Evolutionary conservation across 306 rosid genomes (phyloP).

Genomic region (Luffa acutangula): DNA sequence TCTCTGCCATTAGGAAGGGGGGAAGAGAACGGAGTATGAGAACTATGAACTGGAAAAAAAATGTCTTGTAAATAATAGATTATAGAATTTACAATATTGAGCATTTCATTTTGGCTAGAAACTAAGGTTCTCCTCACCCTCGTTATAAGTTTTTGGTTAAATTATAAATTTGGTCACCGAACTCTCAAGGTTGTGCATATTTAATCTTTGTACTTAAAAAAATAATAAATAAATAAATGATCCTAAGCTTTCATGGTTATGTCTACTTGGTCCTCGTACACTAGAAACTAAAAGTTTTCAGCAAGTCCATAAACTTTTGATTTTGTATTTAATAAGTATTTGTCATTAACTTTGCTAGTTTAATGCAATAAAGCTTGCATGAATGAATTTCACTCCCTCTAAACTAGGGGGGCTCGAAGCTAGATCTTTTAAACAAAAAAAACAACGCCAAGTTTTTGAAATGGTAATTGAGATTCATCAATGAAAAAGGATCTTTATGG

Average conservation of each 20-base stretch:
- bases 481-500: too few species aligned
- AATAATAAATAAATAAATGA: neutral
- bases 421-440: too few species aligned
- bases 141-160: neutral
- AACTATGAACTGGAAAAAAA: neutral
- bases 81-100: neutral
- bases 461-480: too few species aligned
- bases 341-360: neutral
- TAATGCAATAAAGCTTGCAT: neutral
- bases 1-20: slow-evolving; percentile 35
- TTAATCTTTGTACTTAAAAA: neutral
- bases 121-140: neutral
- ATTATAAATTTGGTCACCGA: neutral
- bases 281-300: neutral
- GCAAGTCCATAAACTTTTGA: neutral
- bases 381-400: too few species aligned
- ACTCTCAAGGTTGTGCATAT: neutral
- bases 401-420: too few species aligned
- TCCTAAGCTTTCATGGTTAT: neutral
- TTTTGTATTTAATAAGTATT: neutral
- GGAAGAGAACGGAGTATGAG: neutral
- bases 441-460: too few species aligned
- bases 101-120: neutral
- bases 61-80: neutral
- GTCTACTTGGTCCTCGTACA: neutral